Evolutionary conservation across 1,139 yeast genomes (phyloP), one percentile per base, ranked within the genome.

Genomic region (Debaryomyces sp.): DNA sequence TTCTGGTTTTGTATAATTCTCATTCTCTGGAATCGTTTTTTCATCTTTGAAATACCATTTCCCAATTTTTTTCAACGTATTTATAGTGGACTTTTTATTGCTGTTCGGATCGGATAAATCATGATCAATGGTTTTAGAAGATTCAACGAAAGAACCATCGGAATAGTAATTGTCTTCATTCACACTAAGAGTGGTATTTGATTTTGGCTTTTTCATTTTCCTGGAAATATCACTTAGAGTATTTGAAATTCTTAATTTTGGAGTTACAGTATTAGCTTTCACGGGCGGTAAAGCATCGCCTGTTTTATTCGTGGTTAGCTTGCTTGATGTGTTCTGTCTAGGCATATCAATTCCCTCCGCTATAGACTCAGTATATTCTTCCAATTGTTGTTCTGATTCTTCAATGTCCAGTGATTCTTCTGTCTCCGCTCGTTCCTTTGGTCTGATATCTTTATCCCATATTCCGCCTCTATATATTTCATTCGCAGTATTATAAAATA

Each of bases 401-500:
- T 29, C 32, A 6, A 32, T 21, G 38, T 33, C 43, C 17, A 22
- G 7, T 13, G 12, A 21, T 32, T 6, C 33, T 10, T 32, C 33
- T 18, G 18, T 22, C 5, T 38, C 46, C 1, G 49, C 36, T 23
- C 46, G 32, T 21, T 45, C 42, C 18, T 42, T 48, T 62, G 35
- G 44, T 48, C 72, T 60, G 9, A 43, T 65, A 12, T 66, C 50
- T 35, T 72, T 74, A 51, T 86, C 89, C 98, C 98, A 94, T 23
- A 94, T 84, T 13, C 99, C 99, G 42, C 97, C 98, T 54, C 97
- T 79, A 62, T 84, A 94, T 10, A 89, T 66, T 53, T 89, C 96
- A 17, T 70, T 74, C 1, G 69, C 59, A 0, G 97, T 84, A 49
- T 80, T 74, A 59, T 77, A 87, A 59, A 89, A 88, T 0, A 85